Evolutionary conservation across 2,329 filamentous ascomycete genomes (phyloP), one percentile per base, ranked within the genome.

Genomic region (Keithomyces neogunnii): DNA sequence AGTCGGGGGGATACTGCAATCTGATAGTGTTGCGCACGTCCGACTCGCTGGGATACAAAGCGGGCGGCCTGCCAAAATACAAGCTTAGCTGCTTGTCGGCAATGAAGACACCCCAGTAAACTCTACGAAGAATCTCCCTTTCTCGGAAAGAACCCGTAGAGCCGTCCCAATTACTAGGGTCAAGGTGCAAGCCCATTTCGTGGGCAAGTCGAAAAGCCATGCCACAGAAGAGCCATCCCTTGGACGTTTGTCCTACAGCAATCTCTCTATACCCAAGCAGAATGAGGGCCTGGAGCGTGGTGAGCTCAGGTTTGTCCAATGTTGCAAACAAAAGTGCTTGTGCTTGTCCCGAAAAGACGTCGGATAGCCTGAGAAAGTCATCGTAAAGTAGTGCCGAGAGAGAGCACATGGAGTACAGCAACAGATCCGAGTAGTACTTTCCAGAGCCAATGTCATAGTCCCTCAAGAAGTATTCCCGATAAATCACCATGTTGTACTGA

Each of bases 171-270:
- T 77, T 76, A 48, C 66, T 73, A 1, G 74, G 74, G 47, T 77
- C 74, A 0, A 77, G 66, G 55, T 77, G 74, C 13, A 77, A 64
- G 1, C 74, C 74, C 74, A 77, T 77, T 55, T 75, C 74, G 48
- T 76, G 73, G 0, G 73, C 70, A 11, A 77, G 63, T 4, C 74
- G 69, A 55, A 75, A 77, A 7, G 73, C 73, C 73, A 77, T 76
- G 45, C 74, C 73, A 31, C 73, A 75, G 49, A 74, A 76, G 2
- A 77, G 61, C 74, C 74, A 77, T 10, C 74, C 74, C 49, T 74
- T 77, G 19, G 73, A 76, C 2, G 68, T 62, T n/a, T 69, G 68
- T 0, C 73, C 72, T 28, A 69, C 68, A 3, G 73, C 74, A 42
- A 76, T 75, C 53, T 74, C 73, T 13, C 69, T 65, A 50, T 77